Conservation (phyloP, 768 basidiomycete genomes). For the Lactarius pseudohatsudake region DNA sequence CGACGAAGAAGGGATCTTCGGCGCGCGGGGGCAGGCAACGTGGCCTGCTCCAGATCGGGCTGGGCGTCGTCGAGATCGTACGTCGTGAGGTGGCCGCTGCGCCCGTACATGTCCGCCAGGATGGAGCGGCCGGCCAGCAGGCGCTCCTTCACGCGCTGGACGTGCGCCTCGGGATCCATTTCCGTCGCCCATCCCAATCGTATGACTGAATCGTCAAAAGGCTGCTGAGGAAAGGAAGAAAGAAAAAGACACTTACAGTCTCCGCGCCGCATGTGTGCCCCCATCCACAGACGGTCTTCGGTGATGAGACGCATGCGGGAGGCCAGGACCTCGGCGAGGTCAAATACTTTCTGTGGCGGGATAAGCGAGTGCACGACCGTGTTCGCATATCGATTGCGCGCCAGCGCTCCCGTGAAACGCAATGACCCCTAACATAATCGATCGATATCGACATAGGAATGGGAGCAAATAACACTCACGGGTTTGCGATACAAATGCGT, state of each 20-base stretch:
- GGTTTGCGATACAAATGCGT: constrained; percentile 44
- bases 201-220: constrained; percentile 31
- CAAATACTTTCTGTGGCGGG: constrained; percentile 29
- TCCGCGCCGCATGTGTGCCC: constrained; percentile 45
- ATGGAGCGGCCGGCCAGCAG: constrained; percentile 34
- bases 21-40: constrained; percentile 5
- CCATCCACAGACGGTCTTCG: constrained; percentile 43
- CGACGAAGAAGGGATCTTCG: constrained; percentile 35
- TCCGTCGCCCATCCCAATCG: constrained; percentile 41
- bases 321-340: constrained; percentile 37
- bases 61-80: constrained; percentile 18
- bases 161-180: constrained; percentile 37
- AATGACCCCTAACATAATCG: constrained; percentile 21
- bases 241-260: constrained; percentile 40
- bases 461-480: constrained; percentile 35
- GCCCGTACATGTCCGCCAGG: constrained; percentile 25
- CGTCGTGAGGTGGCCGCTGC: background rate
- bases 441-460: background rate
- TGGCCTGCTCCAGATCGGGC: constrained; percentile 19
- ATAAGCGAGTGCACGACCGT: constrained; percentile 18
- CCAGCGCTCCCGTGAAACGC: constrained; percentile 24
- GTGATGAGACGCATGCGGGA: constrained; percentile 36
- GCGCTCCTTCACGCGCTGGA: constrained; percentile 37
- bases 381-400: constrained; percentile 16
- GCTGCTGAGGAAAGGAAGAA: no score